A percentile compares a stretch with the other conserved stretches of the same genome.
These are phyloP conservation scores for Acanthamoeba culbertsoni DNA, from an alignment of 208 protist species.

Conservation along the genomic window DNA sequence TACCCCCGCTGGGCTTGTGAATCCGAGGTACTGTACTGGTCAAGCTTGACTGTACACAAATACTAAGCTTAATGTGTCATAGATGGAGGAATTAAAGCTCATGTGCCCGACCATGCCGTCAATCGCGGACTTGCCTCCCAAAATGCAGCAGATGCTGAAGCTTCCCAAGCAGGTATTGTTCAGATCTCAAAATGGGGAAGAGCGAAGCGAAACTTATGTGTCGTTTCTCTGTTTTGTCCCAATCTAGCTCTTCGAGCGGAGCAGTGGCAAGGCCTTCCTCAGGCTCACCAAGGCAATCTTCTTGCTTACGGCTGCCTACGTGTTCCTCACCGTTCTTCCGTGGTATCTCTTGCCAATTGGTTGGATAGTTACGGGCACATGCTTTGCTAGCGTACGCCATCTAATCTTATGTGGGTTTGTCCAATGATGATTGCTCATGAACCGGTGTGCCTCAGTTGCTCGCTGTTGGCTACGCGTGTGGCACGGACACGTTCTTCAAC, in stretches of 20 bases:
- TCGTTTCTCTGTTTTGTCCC: neutral
- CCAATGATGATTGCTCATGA: no score
- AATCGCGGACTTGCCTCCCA: neutral
- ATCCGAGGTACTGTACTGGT: no score
- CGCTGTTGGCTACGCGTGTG: constrained; percentile 66
- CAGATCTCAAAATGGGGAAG: neutral
- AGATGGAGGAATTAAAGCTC: constrained; percentile 3
- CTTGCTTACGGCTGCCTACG: neutral
- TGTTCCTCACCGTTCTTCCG: constrained; percentile 38
- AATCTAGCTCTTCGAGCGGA: constrained; percentile 46
- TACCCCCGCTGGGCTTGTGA: no score
- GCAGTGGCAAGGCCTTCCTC: constrained; percentile 48
- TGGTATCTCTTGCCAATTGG: constrained; percentile 68
- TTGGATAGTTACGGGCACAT: constrained; percentile 71
- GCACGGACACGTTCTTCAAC: constrained; percentile 64
- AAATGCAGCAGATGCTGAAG: constrained; percentile 34
- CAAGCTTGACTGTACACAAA: no score
- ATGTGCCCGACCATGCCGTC: neutral
- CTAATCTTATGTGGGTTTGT: neutral
- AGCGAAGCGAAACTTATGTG: neutral
- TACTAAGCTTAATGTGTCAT: no score
- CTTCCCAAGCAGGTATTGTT: constrained; percentile 11
- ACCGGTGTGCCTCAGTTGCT: constrained; percentile 63
- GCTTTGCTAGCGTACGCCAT: constrained; percentile 24
- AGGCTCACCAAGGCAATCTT: constrained; percentile 26